phyloP scores from a whole-genome alignment of 192 early-diverging fungal genomes.

The Coemansia reversa region DNA sequence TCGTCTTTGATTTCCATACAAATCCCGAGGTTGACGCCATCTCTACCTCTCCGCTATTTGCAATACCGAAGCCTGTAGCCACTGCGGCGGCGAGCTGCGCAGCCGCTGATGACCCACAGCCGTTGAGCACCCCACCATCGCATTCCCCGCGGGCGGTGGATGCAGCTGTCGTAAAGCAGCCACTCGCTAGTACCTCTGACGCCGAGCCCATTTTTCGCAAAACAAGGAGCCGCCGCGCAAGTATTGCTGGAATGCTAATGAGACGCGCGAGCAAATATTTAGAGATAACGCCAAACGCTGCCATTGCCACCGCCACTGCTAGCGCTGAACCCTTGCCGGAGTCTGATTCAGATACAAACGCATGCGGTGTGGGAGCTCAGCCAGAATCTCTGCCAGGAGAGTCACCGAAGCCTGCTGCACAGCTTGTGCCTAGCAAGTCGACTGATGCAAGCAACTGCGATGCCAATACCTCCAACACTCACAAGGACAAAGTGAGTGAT shows the following conservation, averaged over 20 bases:
- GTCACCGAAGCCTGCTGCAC: not conserved
- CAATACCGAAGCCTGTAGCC: not conserved
- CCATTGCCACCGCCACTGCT: not conserved
- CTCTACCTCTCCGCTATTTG: conserved; percentile 28
- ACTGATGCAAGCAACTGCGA: not conserved
- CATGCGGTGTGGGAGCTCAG: too few species aligned
- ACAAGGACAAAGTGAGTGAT: too few species aligned
- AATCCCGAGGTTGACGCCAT: conserved; percentile 39
- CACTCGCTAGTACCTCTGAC: not conserved
- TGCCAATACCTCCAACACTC: not conserved
- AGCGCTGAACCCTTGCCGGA: not conserved
- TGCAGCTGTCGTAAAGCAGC: not conserved
- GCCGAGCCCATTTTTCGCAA: conserved; percentile 7
- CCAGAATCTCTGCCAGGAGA: not conserved
- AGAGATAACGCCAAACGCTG: conserved; percentile 1
- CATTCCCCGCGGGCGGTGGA: not conserved
- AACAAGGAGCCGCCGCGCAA: conserved; percentile 25
- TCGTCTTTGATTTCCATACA: conserved; percentile 38
- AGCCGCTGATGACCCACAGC: not conserved
- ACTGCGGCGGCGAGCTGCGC: not conserved
- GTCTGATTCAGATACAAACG: not conserved
- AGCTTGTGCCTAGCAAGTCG: not conserved
- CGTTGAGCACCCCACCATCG: not conserved
- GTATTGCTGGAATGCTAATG: conserved; percentile 41
- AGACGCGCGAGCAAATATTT: conserved; percentile 20